A percentile compares a stretch with the other conserved stretches of the same genome.
Conservation (phyloP, 2,329 filamentous ascomycete genomes). For the Aspergillus uvarum region DNA sequence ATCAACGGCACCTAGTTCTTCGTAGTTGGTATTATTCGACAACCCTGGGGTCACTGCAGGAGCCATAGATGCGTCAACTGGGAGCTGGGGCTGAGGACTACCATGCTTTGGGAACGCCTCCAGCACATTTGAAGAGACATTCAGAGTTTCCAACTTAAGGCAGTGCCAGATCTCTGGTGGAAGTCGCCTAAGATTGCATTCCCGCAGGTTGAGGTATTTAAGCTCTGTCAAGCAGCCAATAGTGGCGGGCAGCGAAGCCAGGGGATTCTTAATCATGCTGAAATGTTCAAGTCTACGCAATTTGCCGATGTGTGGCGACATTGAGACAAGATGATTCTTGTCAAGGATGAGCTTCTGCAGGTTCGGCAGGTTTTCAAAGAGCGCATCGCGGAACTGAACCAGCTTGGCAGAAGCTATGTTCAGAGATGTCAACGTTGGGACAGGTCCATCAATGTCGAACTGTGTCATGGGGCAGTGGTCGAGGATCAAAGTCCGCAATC, state of each 20-base stretch:
- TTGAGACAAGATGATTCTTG: constrained; percentile 90
- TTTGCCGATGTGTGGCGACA: constrained; percentile 82
- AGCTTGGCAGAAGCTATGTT: constrained; percentile 91
- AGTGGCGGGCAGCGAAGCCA: constrained; percentile 79
- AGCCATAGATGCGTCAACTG: constrained; percentile 48
- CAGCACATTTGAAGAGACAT: constrained; percentile 91
- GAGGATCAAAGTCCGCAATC: constrained; percentile 78
- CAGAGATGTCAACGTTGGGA: constrained; percentile 79
- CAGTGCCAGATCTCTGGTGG: constrained; percentile 97
- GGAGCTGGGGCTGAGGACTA: constrained; percentile 63
- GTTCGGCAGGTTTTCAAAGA: constrained; percentile 84
- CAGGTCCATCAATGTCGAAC: constrained; percentile 75
- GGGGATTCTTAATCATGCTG: constrained; percentile 87
- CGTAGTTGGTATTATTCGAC: constrained; percentile 67
- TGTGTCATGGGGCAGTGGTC: constrained; percentile 95
- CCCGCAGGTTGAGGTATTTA: constrained; percentile 80
- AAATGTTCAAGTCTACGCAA: constrained; percentile 83
- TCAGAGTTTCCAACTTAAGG: constrained; percentile 82
- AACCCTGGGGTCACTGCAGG: constrained; percentile 50
- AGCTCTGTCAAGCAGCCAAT: constrained; percentile 86
- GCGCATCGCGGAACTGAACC: constrained; percentile 78
- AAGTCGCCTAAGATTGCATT: constrained; percentile 87
- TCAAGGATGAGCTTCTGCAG: constrained; percentile 86
- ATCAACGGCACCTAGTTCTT: constrained; percentile 70
- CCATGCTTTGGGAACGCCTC: constrained; percentile 84